Evolutionary conservation across 2,329 filamentous ascomycete species (phyloP).

Genomic region (Trichoderma citrinoviride): DNA sequence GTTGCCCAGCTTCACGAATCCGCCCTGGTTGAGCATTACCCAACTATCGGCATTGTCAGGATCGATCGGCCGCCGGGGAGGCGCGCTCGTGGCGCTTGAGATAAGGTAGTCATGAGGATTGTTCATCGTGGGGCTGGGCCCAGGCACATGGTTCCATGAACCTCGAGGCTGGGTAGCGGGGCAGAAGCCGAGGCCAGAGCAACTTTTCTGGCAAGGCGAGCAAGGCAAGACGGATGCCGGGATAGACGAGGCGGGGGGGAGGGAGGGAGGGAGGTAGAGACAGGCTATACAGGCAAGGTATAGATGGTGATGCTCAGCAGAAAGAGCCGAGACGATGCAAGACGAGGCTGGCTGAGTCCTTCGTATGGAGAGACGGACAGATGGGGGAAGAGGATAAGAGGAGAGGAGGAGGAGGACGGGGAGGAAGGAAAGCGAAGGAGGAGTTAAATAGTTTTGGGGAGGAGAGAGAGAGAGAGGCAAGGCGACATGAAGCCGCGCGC

Average conservation of each 20-base stretch:
- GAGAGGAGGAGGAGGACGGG: conserved; percentile 5
- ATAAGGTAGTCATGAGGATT: conserved; percentile 44
- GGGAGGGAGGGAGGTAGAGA: not conserved
- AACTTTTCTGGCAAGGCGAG: conserved; percentile 24
- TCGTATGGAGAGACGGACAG: not conserved
- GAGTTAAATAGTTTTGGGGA: conserved; percentile 12
- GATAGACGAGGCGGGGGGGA: not conserved
- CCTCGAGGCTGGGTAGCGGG: conserved; percentile 19
- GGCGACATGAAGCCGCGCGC: conserved; percentile 6
- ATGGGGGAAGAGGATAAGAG: not conserved
- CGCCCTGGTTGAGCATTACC: conserved; percentile 84
- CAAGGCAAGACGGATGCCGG: conserved; percentile 24
- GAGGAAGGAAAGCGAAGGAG: not conserved
- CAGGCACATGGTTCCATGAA: conserved; percentile 36
- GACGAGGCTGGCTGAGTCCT: not conserved
- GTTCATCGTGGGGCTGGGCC: conserved; percentile 39
- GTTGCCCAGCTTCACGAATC: conserved; percentile 80
- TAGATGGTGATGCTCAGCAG: not conserved
- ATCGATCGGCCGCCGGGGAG: conserved; percentile 39
- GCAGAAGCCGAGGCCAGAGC: conserved; percentile 23
- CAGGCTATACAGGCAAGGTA: not conserved
- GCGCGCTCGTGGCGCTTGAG: conserved; percentile 36
- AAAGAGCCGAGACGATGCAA: not conserved
- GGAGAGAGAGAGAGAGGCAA: not conserved
- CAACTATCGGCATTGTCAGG: conserved; percentile 63